Evolutionary conservation across 2,329 filamentous ascomycete species (phyloP).

Genomic region (Coniella lustricola): DNA sequence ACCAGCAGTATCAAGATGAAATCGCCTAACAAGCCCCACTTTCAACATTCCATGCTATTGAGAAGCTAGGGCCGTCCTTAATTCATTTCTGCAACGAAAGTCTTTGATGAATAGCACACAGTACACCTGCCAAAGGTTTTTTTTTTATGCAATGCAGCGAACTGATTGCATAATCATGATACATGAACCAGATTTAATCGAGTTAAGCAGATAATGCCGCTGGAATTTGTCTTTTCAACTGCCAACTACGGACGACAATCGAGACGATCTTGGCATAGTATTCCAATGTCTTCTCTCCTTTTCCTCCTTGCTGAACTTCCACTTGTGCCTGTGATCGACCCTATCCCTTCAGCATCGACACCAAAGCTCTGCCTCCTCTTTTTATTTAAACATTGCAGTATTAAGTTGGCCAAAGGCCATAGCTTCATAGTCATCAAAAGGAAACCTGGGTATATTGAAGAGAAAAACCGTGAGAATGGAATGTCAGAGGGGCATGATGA

Average conservation of each 20-base stretch:
- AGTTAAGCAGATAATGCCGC: neutral
- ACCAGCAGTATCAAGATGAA: no score
- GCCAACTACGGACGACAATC: no score
- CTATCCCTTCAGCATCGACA: neutral
- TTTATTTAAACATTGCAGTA: conserved; percentile 5
- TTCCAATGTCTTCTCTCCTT: neutral
- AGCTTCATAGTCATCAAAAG: conserved; percentile 25
- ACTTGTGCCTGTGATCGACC: neutral
- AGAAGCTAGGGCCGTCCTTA: no score
- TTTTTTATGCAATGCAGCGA: no score
- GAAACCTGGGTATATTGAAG: conserved; percentile 35
- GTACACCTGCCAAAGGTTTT: no score
- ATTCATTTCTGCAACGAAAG: no score
- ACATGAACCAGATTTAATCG: neutral
- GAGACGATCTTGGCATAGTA: no score
- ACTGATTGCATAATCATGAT: neutral
- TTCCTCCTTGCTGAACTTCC: conserved; percentile 4
- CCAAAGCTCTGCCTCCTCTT: neutral
- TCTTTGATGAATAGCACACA: no score
- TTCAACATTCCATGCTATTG: no score
- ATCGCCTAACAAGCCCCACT: no score
- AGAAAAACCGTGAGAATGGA: conserved; percentile 30
- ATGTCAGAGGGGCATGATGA: conserved; percentile 23
- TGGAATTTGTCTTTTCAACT: neutral
- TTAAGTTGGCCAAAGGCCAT: conserved; percentile 19